These are phyloP conservation scores for Orbilia blumenaviensis DNA, from an alignment of 2,329 filamentous ascomycete species.

Conservation along the genomic window DNA sequence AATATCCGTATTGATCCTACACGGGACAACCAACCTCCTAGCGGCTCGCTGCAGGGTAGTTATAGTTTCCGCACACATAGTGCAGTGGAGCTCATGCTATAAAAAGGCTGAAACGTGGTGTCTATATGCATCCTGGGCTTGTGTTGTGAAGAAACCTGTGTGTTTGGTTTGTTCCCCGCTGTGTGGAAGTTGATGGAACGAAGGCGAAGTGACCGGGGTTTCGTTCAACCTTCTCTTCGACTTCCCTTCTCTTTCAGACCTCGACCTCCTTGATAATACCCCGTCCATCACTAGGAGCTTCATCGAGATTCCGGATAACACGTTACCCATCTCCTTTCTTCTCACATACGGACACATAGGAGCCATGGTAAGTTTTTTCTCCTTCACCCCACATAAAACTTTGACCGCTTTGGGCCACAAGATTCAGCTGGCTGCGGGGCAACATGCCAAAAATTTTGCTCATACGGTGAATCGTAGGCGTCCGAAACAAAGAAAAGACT, in stretches of 20 bases:
- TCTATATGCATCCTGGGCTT: background rate
- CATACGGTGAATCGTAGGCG: conserved; percentile 43
- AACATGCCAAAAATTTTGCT: background rate
- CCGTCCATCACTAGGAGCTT: background rate
- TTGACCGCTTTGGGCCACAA: conserved; percentile 34
- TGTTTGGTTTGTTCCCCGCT: conserved; percentile 42
- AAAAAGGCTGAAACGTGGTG: background rate
- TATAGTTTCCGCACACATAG: background rate
- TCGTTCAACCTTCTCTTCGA: background rate
- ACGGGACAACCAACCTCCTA: background rate
- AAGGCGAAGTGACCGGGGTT: conserved; percentile 22
- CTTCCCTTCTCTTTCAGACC: background rate
- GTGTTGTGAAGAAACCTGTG: conserved; percentile 21
- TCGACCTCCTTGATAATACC: conserved; percentile 13
- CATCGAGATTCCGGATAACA: conserved; percentile 3
- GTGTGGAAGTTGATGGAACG: conserved; percentile 47
- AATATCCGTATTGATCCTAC: background rate
- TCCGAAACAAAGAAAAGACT: conserved; percentile 79
- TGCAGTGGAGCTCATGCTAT: background rate
- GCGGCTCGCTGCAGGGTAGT: background rate
- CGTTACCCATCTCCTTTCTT: background rate
- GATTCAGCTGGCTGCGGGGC: conserved; percentile 33
- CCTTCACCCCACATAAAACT: conserved; percentile 20
- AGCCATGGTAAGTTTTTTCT: conserved; percentile 44
- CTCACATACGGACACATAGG: conserved; percentile 14